Percentiles rank a stretch among this genome's conserved stretches.
Evolutionary conservation across 495 filamentous ascomycete species (phyloP).

Genomic region (Copromyces sp.): DNA sequence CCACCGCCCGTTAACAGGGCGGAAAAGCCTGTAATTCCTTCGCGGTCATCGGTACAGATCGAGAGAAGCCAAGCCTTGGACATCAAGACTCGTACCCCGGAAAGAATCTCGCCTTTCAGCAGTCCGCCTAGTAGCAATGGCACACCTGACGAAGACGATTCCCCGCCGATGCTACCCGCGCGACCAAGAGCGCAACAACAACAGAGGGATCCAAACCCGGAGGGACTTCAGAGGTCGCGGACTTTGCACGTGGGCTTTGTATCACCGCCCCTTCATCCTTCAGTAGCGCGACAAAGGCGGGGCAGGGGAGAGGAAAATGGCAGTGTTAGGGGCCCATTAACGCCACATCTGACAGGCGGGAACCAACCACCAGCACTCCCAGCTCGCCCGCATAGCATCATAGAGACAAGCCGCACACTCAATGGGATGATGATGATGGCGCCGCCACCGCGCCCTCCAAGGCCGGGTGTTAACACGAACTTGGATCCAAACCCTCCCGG

Average conservation of each 20-base stretch:
- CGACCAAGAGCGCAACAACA: constrained; percentile 23
- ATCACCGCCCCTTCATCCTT: constrained; percentile 40
- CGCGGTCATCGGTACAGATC: constrained; percentile 16
- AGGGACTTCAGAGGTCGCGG: constrained; percentile 15
- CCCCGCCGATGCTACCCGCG: constrained; percentile 32
- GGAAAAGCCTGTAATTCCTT: constrained; percentile 64
- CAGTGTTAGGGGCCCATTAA: constrained; percentile 14
- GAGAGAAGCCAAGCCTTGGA: constrained; percentile 21
- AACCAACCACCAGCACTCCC: constrained; percentile 50
- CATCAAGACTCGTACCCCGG: constrained; percentile 18
- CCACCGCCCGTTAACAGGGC: constrained; percentile 68
- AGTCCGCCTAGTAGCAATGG: constrained; percentile 77
- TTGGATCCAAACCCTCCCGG: constrained; percentile 18
- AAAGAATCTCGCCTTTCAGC: constrained; percentile 70
- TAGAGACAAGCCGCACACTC: constrained; percentile 17
- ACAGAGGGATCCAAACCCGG: constrained; percentile 7
- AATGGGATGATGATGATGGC: constrained; percentile 19
- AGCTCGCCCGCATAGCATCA: constrained; percentile 34
- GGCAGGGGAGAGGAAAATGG: constrained; percentile 32
- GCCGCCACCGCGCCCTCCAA: constrained; percentile 38
- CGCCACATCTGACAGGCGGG: constrained; percentile 31
- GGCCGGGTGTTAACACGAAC: constrained; percentile 29
- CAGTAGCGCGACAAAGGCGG: constrained; percentile 28
- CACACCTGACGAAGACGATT: constrained; percentile 40
- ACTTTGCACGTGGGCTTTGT: constrained; percentile 30